Base-by-base conservation (phyloP, 495 filamentous ascomycete species). In the Mycothermus thermophilus region DNA sequence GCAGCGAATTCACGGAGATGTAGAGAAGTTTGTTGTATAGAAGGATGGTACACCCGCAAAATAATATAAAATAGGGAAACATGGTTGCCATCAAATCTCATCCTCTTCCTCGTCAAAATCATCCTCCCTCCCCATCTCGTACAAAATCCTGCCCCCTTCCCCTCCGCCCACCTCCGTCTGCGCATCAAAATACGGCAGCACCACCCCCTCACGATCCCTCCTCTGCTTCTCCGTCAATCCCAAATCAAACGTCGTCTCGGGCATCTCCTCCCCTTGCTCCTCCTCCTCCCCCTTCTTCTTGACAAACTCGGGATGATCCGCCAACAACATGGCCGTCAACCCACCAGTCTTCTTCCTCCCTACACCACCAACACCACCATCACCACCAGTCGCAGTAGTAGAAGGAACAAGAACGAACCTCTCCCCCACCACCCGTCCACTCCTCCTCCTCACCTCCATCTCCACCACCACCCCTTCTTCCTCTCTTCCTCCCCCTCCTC, bases 61-160 rank as follows among this genome's bases (percentile, higher is more conserved):
- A n/a, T n/a, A n/a, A n/a, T n/a, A n/a, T n/a, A n/a, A n/a, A n/a
- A n/a, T n/a, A n/a, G n/a, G n/a, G n/a, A n/a, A n/a, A n/a, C n/a
- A n/a, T n/a, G n/a, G n/a, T n/a, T n/a, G n/a, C n/a, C n/a, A n/a
- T n/a, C n/a, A 93, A 34, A 95, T 86, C 58, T 97, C 92, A 66
- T 97, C 90, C 52, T 97, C 92, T 59, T 96, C 92, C 41, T 96
- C 90, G 51, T 97, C 90, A 57, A 93, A 97, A 58, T 97, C 92
- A 62, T 97, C 90, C 62, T 94, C 92, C 34, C 73, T 71, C 19
- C 88, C 90, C 78, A 95, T 90, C 34, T 94, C 87, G 60, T 96
- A 96, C 47, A 97, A 49, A 34, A 97, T 97, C 41, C 87, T 67
- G 0, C 92, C 90, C 20, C 83, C 81, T 9, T 88, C 83, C 9